phyloP scores from a whole-genome alignment of 2,329 filamentous ascomycete genomes.

The Epichloe sibirici region DNA sequence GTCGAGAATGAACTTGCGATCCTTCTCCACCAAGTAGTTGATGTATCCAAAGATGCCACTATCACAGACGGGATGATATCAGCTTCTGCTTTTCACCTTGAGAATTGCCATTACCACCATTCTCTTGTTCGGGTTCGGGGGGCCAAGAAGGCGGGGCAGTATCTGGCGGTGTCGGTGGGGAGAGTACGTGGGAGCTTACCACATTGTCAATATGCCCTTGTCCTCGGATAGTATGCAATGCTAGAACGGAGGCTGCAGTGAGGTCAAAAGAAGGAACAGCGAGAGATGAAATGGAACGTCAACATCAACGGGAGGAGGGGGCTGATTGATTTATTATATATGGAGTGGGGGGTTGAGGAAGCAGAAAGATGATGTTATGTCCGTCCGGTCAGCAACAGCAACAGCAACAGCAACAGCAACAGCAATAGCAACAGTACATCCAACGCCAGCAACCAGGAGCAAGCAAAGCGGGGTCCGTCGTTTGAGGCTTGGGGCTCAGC shows the following conservation, averaged over 20 bases:
- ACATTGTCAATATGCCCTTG: slow-evolving; percentile 12
- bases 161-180: slow-evolving; percentile 8
- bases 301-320: slow-evolving; percentile 2
- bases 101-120: slow-evolving; percentile 2
- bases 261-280: slow-evolving; percentile 3
- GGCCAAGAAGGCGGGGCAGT: slow-evolving; percentile 4
- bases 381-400: not conserved
- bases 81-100: slow-evolving; percentile 9
- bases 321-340: slow-evolving; percentile 7
- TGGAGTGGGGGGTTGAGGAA: slow-evolving; percentile 8
- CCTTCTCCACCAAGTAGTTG: slow-evolving; percentile 98
- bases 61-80: slow-evolving; percentile 13
- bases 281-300: slow-evolving; percentile 3
- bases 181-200: slow-evolving; percentile 9
- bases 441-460: not conserved
- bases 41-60: slow-evolving; percentile 98
- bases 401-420: not conserved
- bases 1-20: slow-evolving; percentile 90
- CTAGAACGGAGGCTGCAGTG: not conserved
- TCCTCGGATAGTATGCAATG: slow-evolving; percentile 1
- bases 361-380: slow-evolving; percentile 7
- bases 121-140: not conserved
- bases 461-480: not conserved
- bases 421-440: not conserved
- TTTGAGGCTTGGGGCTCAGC: slow-evolving; percentile 14